Evolutionary conservation across 441 rosid species (phyloP).

Genomic region (Melastoma candidum): DNA sequence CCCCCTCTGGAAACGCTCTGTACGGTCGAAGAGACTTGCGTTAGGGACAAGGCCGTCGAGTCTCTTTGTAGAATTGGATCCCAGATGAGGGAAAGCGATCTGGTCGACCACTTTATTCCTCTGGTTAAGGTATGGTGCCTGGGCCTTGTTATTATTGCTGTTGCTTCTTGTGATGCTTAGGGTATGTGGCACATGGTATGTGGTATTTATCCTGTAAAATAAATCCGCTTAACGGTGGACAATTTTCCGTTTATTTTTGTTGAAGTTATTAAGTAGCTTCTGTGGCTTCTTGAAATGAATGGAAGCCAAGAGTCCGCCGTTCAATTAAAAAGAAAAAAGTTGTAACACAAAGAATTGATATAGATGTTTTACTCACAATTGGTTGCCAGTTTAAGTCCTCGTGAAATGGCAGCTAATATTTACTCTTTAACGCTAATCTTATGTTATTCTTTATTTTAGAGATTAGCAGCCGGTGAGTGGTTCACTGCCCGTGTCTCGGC

Average conservation of each 20-base stretch:
- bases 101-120: slow-evolving; percentile 68
- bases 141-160: background rate
- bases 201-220: too few relatives aligned
- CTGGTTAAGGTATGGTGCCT: slow-evolving; percentile 54
- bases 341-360: too few relatives aligned
- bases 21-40: slow-evolving; percentile 86
- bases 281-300: too few relatives aligned
- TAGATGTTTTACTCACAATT: too few relatives aligned
- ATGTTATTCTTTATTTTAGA: slow-evolving; percentile 26
- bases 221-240: too few relatives aligned
- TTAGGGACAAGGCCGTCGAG: slow-evolving; percentile 82
- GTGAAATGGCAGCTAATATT: too few relatives aligned
- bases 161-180: background rate
- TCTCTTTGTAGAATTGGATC: slow-evolving; percentile 78
- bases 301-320: too few relatives aligned
- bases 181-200: too few relatives aligned
- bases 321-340: too few relatives aligned
- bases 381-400: too few relatives aligned
- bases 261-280: too few relatives aligned
- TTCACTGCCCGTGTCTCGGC: slow-evolving; percentile 94
- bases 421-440: background rate
- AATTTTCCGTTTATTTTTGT: too few relatives aligned
- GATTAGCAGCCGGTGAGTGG: slow-evolving; percentile 92
- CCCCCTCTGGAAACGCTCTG: slow-evolving; percentile 80
- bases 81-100: slow-evolving; percentile 76